These are phyloP conservation scores for Lumnitzera littorea DNA, from an alignment of 345 rosid species.

Conservation along the genomic window DNA sequence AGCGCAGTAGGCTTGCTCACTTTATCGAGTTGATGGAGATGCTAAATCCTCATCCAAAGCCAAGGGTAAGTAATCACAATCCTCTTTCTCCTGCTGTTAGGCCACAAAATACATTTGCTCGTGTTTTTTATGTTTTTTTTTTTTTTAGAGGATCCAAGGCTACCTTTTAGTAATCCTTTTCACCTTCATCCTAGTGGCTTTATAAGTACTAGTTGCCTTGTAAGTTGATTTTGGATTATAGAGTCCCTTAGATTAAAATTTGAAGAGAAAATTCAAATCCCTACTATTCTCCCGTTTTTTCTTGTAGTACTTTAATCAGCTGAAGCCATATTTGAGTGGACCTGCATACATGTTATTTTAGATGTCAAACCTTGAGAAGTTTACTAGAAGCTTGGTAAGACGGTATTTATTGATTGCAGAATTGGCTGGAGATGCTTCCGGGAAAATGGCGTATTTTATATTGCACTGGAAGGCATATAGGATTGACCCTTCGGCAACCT, in stretches of 20 bases:
- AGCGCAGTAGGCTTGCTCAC: slow-evolving; percentile 80
- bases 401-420: slow-evolving; percentile 26
- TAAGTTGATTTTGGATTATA: not conserved
- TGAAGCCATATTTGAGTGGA: not conserved
- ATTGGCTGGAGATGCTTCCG: slow-evolving; percentile 74
- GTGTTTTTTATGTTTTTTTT: too few relatives aligned
- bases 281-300: too few relatives aligned
- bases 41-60: slow-evolving; percentile 81
- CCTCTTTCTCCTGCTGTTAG: not conserved
- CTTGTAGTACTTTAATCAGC: too few relatives aligned
- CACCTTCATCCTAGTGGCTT: too few relatives aligned
- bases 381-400: too few relatives aligned
- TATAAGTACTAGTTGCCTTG: not conserved
- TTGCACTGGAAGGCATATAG: slow-evolving; percentile 82
- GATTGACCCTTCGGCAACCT: slow-evolving; percentile 86
- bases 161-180: too few relatives aligned
- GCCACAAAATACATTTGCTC: too few relatives aligned
- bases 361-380: too few relatives aligned
- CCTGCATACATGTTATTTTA: not conserved
- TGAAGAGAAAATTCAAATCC: too few relatives aligned
- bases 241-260: too few relatives aligned
- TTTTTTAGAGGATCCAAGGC: too few relatives aligned
- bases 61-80: slow-evolving; percentile 37
- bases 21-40: slow-evolving; percentile 89
- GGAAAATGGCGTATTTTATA: slow-evolving; percentile 89